Conservation (phyloP, 2,329 filamentous ascomycete genomes). For the Akanthomyces muscarius region DNA sequence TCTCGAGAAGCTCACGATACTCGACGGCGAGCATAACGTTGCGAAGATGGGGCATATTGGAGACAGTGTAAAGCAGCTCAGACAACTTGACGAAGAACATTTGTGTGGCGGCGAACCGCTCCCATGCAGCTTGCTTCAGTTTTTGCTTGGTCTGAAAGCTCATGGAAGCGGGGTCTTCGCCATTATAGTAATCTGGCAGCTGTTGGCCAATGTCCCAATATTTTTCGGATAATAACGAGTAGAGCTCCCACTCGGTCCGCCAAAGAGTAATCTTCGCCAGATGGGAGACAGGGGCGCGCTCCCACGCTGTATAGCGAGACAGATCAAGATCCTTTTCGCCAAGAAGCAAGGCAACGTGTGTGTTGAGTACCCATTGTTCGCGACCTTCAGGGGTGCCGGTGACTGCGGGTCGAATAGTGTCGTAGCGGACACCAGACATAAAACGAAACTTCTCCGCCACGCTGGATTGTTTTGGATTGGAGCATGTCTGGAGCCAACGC, state of each 20-base stretch:
- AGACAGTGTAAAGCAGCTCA: conserved; percentile 57
- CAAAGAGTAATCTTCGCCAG: conserved; percentile 58
- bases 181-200: conserved; percentile 49
- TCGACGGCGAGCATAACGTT: conserved; percentile 52
- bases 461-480: conserved; percentile 47
- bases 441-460: conserved; percentile 52
- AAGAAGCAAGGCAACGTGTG: conserved; percentile 58
- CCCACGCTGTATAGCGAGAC: conserved; percentile 58
- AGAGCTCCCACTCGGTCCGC: conserved; percentile 54
- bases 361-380: conserved; percentile 64
- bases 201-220: conserved; percentile 52
- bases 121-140: conserved; percentile 47
- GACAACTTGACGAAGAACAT: conserved; percentile 63
- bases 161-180: conserved; percentile 42
- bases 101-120: conserved; percentile 53
- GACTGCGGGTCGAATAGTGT: conserved; percentile 54
- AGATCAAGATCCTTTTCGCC: conserved; percentile 61
- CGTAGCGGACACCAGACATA: conserved; percentile 59
- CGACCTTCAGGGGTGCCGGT: conserved; percentile 53
- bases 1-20: conserved; percentile 56
- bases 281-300: conserved; percentile 47
- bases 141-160: conserved; percentile 40
- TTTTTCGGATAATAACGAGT: conserved; percentile 48
- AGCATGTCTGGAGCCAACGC: conserved; percentile 54
- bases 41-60: conserved; percentile 55